Base-by-base conservation (phyloP, 148 eudicot species). In the Simmondsia chinensis region DNA sequence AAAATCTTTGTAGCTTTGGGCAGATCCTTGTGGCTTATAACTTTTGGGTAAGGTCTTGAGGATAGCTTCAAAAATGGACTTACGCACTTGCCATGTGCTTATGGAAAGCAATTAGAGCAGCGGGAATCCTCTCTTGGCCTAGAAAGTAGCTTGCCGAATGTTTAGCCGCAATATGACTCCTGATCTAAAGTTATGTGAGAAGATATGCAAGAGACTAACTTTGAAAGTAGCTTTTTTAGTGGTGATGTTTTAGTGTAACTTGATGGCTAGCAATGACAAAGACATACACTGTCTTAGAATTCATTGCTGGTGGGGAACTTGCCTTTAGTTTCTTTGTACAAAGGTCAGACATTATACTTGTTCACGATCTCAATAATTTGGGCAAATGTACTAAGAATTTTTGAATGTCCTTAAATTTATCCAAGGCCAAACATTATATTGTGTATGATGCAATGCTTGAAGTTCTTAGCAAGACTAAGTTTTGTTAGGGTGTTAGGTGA, bases 131-230 rank as follows among this genome's bases (percentile, higher is more conserved):
- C 16, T 52, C 35, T 43, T 42, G 4, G 26, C 65, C 7, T 66
- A 66, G 50, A 46, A 46, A 24, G 71, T 66, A 16, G 71, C 65
- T 27, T 59, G 60, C 54, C 45, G 65, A 48, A 66, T 66, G 71
- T 66, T 66, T 30, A 41, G 48, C 20, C 44, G 60, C 9, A 66
- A 66, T 48, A 43, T 66, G 39, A 45, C 59, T 40, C 71, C 71
- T 22, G 60, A 66, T 9, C 20, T 59, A n/a, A 59, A 46, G 50
- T 50, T 66, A 21, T 66, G 65, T 54, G 71, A 66, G 35, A 56
- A 48, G 43, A 51, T 66, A 26, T 39, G 65, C 27, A 59, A 66
- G 18, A 35, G 28, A 17, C 43, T 66, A 52, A 25, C 34, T 28
- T 22, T 33, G n/a, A 16, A 40, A 15, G 44, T n/a, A n/a, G n/a